Evolutionary conservation across 2,329 filamentous ascomycete species (phyloP), one percentile per base, ranked within the genome.

Genomic region (Emmonsiellopsis sp.): DNA sequence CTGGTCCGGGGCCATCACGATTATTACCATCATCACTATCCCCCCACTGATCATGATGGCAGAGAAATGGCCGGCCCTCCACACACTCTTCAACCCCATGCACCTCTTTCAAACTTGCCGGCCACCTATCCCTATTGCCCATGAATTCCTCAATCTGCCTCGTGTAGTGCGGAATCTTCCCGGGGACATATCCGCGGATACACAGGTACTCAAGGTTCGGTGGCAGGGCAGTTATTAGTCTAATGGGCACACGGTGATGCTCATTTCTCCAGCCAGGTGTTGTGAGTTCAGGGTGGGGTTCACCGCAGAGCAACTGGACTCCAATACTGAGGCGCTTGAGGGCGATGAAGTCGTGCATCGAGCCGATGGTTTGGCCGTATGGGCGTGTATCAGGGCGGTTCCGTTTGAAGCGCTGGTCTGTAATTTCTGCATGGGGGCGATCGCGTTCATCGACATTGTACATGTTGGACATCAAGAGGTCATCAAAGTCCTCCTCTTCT

Each of bases 301-400:
- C 52, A 40, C 60, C 62, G n/a, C 59, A 34, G 17, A 63, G 52
- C 21, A 54, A 36, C 1, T 55, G 39, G 9, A 61, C 49, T 1
- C 53, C 59, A 14, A 62, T 17, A 34, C 58, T 59, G 42, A 63
- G 49, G 2, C 50, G 40, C 36, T 56, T 61, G 45, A 62, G 44
- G 5, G 54, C 51, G 8, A 11, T n/a, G n/a, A 62, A 62, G 2
- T 60, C 54, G 13, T 50, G 53, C 48, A 63, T 32, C 6, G 59
- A 58, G 2, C 56, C 57, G 14, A 54, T 51, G 50, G 32, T 40
- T 21, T 39, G 13, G 47, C 47, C 47, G 27, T 50, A 40, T 42
- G 47, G 47, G 27, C 34, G 34, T 4, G 13, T 14, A 46, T 46
- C 43, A 1, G 43, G 43, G 10, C 21, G 11, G 39, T 14, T 14